Evolutionary conservation across 805 yeast genomes (phyloP).

Genomic region (Kuraishia hungarica): DNA sequence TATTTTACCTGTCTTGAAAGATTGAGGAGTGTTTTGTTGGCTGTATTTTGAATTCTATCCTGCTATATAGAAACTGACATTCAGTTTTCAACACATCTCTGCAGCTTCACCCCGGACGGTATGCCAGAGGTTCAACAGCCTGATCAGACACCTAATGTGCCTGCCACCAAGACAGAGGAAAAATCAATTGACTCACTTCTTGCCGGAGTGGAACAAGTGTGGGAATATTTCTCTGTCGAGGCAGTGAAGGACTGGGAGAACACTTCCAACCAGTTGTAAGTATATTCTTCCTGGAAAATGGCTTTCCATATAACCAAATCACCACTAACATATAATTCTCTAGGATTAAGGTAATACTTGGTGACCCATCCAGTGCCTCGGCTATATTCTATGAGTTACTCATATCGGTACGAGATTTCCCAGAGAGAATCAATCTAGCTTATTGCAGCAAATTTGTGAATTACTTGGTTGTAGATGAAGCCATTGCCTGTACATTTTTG

Average conservation of each 20-base stretch:
- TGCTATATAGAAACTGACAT: too few species aligned
- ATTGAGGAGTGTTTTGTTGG: too few species aligned
- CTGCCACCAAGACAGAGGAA: not conserved
- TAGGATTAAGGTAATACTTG: not conserved
- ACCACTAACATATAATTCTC: not conserved
- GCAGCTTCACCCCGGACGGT: not conserved
- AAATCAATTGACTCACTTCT: not conserved
- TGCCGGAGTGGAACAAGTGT: not conserved
- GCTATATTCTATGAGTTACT: conserved; percentile 1
- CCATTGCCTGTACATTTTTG: conserved; percentile 7
- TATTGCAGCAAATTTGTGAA: conserved; percentile 1
- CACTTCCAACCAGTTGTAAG: not conserved
- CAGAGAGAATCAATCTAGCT: conserved; percentile 9
- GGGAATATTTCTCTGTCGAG: conserved; percentile 1
- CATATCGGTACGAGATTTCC: not conserved
- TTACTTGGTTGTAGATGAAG: not conserved
- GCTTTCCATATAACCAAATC: not conserved
- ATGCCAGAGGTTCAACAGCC: not conserved
- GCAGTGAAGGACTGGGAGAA: not conserved
- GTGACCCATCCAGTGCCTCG: not conserved
- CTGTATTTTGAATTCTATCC: too few species aligned
- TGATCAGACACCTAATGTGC: not conserved
- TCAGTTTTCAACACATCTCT: not conserved
- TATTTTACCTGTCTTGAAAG: too few species aligned
- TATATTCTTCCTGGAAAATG: not conserved